Conservation (phyloP, 2,329 filamentous ascomycete genomes). For the Cryphonectria japonica region DNA sequence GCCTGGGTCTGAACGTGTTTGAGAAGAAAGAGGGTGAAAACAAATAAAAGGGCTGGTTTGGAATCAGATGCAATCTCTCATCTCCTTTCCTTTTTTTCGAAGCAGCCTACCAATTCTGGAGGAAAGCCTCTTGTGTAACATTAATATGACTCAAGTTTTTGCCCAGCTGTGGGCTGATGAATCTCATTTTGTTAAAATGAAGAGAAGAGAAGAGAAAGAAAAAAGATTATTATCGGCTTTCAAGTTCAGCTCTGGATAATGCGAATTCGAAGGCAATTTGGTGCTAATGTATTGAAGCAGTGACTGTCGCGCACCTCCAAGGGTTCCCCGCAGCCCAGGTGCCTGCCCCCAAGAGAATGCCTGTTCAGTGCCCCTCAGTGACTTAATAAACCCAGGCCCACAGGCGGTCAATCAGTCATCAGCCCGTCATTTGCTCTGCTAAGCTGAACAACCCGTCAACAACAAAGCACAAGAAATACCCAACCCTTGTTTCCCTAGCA, state of each 20-base stretch:
- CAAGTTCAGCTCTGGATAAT: not conserved
- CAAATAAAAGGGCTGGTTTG: conserved; percentile 43
- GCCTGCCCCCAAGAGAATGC: conserved; percentile 1
- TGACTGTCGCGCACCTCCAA: not conserved
- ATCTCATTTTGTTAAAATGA: not conserved
- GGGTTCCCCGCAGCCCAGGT: not conserved
- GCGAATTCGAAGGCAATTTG: not conserved
- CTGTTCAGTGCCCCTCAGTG: conserved; percentile 22
- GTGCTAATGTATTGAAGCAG: not conserved
- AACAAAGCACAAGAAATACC: not conserved
- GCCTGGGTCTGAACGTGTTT: conserved; percentile 87
- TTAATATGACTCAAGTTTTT: conserved; percentile 26
- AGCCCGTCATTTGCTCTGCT: conserved; percentile 32
- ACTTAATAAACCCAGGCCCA: conserved; percentile 19
- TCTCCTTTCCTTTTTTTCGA: conserved; percentile 10
- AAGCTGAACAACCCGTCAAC: not conserved
- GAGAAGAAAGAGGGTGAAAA: conserved; percentile 52
- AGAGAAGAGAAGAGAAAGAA: not conserved
- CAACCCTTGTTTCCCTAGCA: not conserved
- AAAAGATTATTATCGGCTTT: not conserved
- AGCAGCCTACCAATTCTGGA: conserved; percentile 5
- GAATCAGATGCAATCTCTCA: conserved; percentile 18
- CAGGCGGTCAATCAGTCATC: not conserved
- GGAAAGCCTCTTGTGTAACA: conserved; percentile 25
- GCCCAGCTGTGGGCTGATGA: conserved; percentile 23